A percentile compares a stretch with the other conserved stretches of the same genome.
Evolutionary conservation across 1,284 basidiomycete genomes (phyloP).

Genomic region (Tilletia indica): DNA sequence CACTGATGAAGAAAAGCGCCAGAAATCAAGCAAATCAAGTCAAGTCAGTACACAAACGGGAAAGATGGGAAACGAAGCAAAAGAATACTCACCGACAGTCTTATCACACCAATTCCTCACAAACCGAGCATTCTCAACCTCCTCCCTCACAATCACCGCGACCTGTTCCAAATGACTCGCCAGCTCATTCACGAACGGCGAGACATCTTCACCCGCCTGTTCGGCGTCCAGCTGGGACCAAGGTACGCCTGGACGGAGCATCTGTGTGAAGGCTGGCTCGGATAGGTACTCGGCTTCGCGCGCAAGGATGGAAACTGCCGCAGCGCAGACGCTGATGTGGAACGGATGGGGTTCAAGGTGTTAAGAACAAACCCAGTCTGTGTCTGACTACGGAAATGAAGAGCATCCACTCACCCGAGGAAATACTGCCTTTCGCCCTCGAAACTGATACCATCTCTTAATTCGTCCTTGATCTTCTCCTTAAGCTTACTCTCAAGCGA

Average conservation of each 20-base stretch:
- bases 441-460: conserved; percentile 75
- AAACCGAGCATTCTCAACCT: conserved; percentile 52
- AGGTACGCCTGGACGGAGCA: conserved; percentile 42
- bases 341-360: not conserved
- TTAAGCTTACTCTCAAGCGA: conserved; percentile 91
- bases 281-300: conserved; percentile 39
- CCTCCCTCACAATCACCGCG: conserved; percentile 49
- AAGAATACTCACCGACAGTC: conserved; percentile 30
- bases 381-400: not conserved
- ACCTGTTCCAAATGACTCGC: conserved; percentile 45
- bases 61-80: not conserved
- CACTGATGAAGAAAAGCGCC: not conserved
- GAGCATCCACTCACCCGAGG: conserved; percentile 64
- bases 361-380: not conserved
- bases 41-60: too few relatives aligned
- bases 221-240: conserved; percentile 38
- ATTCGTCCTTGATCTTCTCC: conserved; percentile 72
- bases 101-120: conserved; percentile 53
- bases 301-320: conserved; percentile 39
- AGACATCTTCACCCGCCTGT: conserved; percentile 25
- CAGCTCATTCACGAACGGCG: conserved; percentile 46
- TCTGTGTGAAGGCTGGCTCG: conserved; percentile 47
- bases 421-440: conserved; percentile 84
- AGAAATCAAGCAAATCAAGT: too few relatives aligned
- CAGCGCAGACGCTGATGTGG: conserved; percentile 32